Base-by-base conservation (phyloP, 176 grass and related monocot genomes). In the Avena sativa region DNA sequence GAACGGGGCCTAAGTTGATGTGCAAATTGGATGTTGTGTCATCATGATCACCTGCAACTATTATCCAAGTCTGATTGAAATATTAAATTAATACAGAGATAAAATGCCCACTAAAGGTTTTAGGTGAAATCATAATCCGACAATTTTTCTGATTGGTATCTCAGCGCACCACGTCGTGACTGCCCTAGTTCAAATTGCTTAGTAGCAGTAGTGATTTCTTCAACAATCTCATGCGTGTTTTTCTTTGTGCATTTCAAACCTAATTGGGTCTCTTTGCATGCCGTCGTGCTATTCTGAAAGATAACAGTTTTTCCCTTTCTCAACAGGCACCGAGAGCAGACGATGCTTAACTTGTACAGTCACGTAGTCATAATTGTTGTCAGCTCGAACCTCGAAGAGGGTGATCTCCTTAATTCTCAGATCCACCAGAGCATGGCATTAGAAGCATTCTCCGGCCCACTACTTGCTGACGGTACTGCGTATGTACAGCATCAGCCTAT, bases 371-470 rank as follows among this genome's bases (percentile, higher is more conserved):
- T 36, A 34, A 85, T 71, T 81, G 70, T 80, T 84, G 76, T 88
- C 86, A 85, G 85, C 70, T 81, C 86, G 70, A 91, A 85, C 81
- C 70, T 81, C 86, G 70, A 91, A 91, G 86, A 86, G 78, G 82
- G 86, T 77, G 90, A 91, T 91, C 82, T 80, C 36, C 26, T 69
- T 87, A 76, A 77, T 63, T 78, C 15, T 85, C 77, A 47, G 90
- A 88, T 91, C 90, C 82, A 81, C 90, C 86, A 88, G 86, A 81
- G 90, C 89, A 85, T 88, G 90, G 34, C 89, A 88, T 46, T 83
- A 74, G 49, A 76, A 76, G 81, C 60, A 23, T 84, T 88, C 69
- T 84, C 48, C 68, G 75, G 20, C 25, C 25, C 8, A 62, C 11
- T 40, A 71, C 53, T 79, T 20, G 19, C 76, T 32, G 50, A 43